Evolutionary conservation across 2,329 filamentous ascomycete species (phyloP).

Genomic region (Fusarium goolgardi): DNA sequence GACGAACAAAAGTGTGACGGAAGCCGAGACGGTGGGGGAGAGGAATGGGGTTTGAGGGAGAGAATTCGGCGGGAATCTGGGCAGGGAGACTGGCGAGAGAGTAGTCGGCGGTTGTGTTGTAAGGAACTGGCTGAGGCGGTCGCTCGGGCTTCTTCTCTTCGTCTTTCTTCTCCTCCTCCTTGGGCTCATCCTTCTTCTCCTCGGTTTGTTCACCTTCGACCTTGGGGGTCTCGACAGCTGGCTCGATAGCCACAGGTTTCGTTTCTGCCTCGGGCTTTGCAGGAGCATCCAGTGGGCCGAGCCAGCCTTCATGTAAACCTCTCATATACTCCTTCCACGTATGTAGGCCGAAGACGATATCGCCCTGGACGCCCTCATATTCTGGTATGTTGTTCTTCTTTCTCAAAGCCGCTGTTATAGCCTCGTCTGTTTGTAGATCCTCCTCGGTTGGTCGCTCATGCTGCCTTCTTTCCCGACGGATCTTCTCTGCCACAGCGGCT

Average conservation of each 20-base stretch:
- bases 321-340: slow-evolving; percentile 98
- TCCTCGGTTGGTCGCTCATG: slow-evolving; percentile 64
- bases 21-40: slow-evolving; percentile 95
- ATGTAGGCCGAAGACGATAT: slow-evolving; percentile 89
- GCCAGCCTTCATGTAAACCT: slow-evolving; percentile 94
- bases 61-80: slow-evolving; percentile 75
- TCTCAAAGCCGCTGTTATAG: slow-evolving; percentile 72
- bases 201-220: slow-evolving; percentile 50
- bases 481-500: slow-evolving; percentile 85
- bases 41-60: slow-evolving; percentile 76
- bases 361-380: slow-evolving; percentile 80
- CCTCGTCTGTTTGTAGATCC: slow-evolving; percentile 61
- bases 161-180: slow-evolving; percentile 53
- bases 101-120: slow-evolving; percentile 81
- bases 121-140: slow-evolving; percentile 74
- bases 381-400: slow-evolving; percentile 74
- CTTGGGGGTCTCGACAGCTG: slow-evolving; percentile 41
- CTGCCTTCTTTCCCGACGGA: slow-evolving; percentile 75
- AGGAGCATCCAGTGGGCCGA: slow-evolving; percentile 82
- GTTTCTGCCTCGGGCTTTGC: slow-evolving; percentile 47
- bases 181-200: slow-evolving; percentile 47
- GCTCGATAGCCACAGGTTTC: slow-evolving; percentile 44
- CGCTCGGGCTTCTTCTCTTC: slow-evolving; percentile 67
- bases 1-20: slow-evolving; percentile 84
- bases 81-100: slow-evolving; percentile 70